Base-by-base conservation (phyloP, 495 filamentous ascomycete species). In the Penicillium tannophilum region DNA sequence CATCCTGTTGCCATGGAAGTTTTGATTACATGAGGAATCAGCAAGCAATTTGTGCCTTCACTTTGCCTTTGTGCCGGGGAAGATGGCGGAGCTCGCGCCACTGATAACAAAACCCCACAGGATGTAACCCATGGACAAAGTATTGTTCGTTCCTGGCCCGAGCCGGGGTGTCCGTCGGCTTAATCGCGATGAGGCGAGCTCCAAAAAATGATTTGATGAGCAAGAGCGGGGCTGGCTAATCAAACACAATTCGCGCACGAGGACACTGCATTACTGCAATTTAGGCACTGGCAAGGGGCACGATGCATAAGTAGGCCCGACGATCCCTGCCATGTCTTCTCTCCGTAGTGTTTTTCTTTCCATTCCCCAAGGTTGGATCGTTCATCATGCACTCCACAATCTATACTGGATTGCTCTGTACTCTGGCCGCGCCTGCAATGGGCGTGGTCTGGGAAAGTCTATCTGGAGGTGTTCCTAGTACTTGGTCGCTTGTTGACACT, bases 401-500 rank as follows among this genome's bases (percentile, higher is more conserved):
- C 23, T 61, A 63, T 28, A 55, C 58, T 54, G 64, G 61, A 43
- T 46, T 66, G 30, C 64, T 66, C 20, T 66, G 64, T 36, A 41
- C 57, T 52, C 52, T 66, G 11, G 61, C 61, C 20, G 58, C 61
- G 35, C 64, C 61, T 17, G 51, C 61, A 8, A 16, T 63, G 55
- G 61, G 57, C n/a, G 54, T 51, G 9, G 64, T 66, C 42, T 63
- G 54, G 61, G 64, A 66, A 52, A 63, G 55, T 33, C 35, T 59
- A 9, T 14, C 55, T 19, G 60, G 28, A 17, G 60, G 57, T 6
- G 58, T 51, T 2, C 61, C 58, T 11, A 56, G 19, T 24, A 53
- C 35, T 19, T 66, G 64, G 64, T 59, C 55, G 5, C 57, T 58
- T 46, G 44, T 58, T 10, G 43, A 51, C 8, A 50, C 44, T 24